Evolutionary conservation across 306 rosid genomes (phyloP).

Genomic region (Aeschynomene evenia): DNA sequence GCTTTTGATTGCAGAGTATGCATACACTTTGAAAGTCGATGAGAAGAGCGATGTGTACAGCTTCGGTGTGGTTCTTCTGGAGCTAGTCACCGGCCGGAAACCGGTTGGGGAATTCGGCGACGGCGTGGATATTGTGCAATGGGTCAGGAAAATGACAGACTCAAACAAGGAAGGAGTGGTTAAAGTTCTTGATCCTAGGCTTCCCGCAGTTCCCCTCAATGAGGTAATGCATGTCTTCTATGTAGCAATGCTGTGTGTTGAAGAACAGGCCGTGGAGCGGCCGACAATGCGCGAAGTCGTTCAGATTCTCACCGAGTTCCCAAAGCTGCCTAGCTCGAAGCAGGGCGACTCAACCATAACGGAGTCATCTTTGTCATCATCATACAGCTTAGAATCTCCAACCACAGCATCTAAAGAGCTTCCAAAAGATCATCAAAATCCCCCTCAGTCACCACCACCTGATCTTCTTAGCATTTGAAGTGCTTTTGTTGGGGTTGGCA

Average conservation of each 20-base stretch:
- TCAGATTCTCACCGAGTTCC: conserved; percentile 76
- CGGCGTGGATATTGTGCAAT: conserved; percentile 88
- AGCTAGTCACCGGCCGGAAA: conserved; percentile 73
- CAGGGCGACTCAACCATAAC: conserved; percentile 45
- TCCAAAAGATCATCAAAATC: conserved; percentile 46
- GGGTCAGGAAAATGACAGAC: conserved; percentile 64
- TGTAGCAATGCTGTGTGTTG: conserved; percentile 83
- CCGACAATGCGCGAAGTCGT: conserved; percentile 94
- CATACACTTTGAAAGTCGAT: conserved; percentile 82
- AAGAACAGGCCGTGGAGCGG: conserved; percentile 68
- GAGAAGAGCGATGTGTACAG: conserved; percentile 93
- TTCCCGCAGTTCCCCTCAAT: conserved; percentile 49
- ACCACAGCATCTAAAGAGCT: conserved; percentile 38
- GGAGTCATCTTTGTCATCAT: conserved; percentile 48
- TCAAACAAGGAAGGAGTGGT: conserved; percentile 51
- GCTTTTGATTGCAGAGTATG: conserved; percentile 63
- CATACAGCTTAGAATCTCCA: conserved; percentile 52
- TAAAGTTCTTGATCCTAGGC: conserved; percentile 47
- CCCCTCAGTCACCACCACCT: conserved; percentile 60
- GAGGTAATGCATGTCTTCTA: conserved; percentile 71
- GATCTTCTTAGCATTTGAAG: conserved; percentile 93
- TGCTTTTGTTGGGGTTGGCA: conserved; percentile 18
- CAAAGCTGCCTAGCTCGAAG: conserved; percentile 60
- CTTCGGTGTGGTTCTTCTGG: conserved; percentile 78
- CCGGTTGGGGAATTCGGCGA: conserved; percentile 92